Evolutionary conservation across 768 basidiomycete species (phyloP), one percentile per base, ranked within the genome.

Genomic region (Cystofilobasidium ferigula): DNA sequence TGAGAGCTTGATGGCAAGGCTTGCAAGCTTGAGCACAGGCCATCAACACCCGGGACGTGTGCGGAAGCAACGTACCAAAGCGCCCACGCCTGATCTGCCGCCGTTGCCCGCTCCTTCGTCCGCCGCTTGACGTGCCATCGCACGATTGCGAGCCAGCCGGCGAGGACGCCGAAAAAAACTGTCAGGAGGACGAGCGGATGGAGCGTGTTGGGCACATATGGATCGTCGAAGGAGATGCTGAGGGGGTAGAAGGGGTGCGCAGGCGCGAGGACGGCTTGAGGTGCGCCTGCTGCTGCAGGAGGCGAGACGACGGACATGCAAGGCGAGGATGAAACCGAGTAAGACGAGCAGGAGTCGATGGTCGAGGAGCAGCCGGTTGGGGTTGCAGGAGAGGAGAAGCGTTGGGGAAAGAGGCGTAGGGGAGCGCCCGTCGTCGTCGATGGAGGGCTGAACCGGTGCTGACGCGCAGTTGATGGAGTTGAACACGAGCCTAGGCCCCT

Each of bases 241-340:
- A 58, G 32, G 7, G 67, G 67, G 47, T 68, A 68, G 61, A 68
- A 68, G 20, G 67, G 67, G 24, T 68, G 67, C 35, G 16, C 8
- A 13, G 51, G 51, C 20, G 51, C 26, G 30, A 54, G 8, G 28
- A 32, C 51, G 28, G 51, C 51, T n/a, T 54, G 51, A n/a, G 45
- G 10, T 42, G 13, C 45, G 45, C 8, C 45, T 12, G 8, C 45
- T 48, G 6, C 28, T 12, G 30, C 45, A 40, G 45, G n/a, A 7
- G 20, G 45, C 5, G 22, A 5, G 45, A 47, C 7, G 47, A 13
- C 2, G 30, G 51, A 54, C 51, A 54, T 54, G 51, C 7, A 8
- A 18, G 20, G 10, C 26, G 12, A 24, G 51, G 48, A 53, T 10
- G 30, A 53, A 18, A 28, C 7, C 7, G 3, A 28, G 26, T 5